Base-by-base conservation (phyloP, 441 rosid species). In the Macaranga tanarius region DNA sequence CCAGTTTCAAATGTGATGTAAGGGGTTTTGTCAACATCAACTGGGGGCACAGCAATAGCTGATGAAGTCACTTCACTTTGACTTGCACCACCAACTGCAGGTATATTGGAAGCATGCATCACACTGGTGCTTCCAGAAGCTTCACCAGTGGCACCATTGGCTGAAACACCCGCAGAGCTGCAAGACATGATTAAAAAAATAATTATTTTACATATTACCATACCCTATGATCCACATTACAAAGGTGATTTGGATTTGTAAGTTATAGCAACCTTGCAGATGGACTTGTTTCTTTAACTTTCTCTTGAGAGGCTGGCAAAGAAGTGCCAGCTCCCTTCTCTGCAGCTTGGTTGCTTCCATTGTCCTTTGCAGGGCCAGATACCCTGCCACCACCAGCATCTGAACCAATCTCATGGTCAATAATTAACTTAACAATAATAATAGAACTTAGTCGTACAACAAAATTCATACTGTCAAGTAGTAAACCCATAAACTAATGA, bases 381-480 rank as follows among this genome's bases (percentile, higher is more conserved):
- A 73, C 81, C 87, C 79, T 90, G 72, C 88, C 84, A 74, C 82
- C 86, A 71, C 86, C 85, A 79, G 81, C 85, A 86, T 90, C 98
- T 94, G 84, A 79, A 78, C 78, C 69, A 76, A 69, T 66, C 64
- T 79, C 69, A 80, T 56, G 73, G 50, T 67, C 19, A 76, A 77
- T 54, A 73, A 67, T 79, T 48, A 79, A 42, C 62, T 69, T 44
- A 66, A 44, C 28, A 61, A 63, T 22, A 45, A 62, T 10, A 64
- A 50, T n/a, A 65, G 45, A 48, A 58, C 59, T 67, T 62, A 58
- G 54, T 50, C 52, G 64, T 63, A 59, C 73, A 76, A 56, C 12
- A 62, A 73, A 31, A 44, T 26, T 22, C 25, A 55, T 48, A 52
- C 58, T 17, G 55, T 48, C 59, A 45, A 67, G 61, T 20, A 23